Base-by-base conservation (phyloP, 306 rosid genomes). In the Acmispon strigosus region DNA sequence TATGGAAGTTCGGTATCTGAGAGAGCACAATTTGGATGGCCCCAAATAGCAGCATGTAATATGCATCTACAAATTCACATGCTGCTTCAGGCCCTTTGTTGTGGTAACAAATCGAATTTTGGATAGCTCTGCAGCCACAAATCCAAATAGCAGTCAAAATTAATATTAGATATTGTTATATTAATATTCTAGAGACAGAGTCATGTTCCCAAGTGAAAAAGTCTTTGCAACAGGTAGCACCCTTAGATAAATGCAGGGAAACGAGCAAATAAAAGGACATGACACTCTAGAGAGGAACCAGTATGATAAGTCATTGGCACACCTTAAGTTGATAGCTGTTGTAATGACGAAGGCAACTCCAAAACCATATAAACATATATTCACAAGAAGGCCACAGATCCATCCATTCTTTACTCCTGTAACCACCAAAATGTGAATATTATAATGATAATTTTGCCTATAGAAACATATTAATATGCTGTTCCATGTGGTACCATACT, bases 1-100 rank as follows among this genome's bases (percentile, higher is more conserved):
- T 52, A 75, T 86, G 90, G 63, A 91, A 86, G 73, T 88, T 74
- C 20, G 90, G 97, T 69, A 88, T 82, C 78, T 88, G 97, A 13
- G 97, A 83, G 24, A 91, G 84, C 17, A 85, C 17, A 61, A 88
- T 78, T 70, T 91, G 92, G 27, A 82, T 9, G 69, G 54, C 66
- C 24, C 95, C 96, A 78, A 86, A 88, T 27, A 83, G 51, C 67
- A 91, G 73, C 87, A 85, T 91, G 13, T 78, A 85, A 52, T 69
- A 83, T 62, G 55, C 50, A 72, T 81, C 77, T 44, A 16, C 70
- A 69, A 44, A 64, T 34, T 34, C 75, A 72, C 86, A 83, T 1
- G 61, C 8, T 18, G 80, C 69, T 54, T 71, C 76, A 1, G 4
- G 37, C 71, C 82, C 81, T 20, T 71, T 18, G 15, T 6, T 14